A percentile compares a stretch with the other conserved stretches of the same genome.
Evolutionary conservation across 495 filamentous ascomycete genomes (phyloP).

Genomic region (Xylaria acuta): DNA sequence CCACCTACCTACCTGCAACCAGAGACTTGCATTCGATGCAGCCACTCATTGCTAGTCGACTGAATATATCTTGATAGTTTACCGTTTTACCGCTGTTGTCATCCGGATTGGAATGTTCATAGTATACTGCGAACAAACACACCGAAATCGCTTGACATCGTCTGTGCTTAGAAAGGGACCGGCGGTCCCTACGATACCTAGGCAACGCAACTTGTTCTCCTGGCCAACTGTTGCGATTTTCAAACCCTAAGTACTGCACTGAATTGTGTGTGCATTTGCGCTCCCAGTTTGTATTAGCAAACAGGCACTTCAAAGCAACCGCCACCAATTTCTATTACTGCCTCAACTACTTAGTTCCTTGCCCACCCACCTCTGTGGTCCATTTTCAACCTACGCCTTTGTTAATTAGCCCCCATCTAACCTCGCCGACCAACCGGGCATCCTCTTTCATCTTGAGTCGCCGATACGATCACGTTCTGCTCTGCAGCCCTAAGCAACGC

Average conservation of each 20-base stretch:
- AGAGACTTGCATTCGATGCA: not conserved
- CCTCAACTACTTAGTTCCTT: not conserved
- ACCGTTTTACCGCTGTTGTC: not conserved
- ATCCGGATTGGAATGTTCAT: not conserved
- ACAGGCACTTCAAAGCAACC: not conserved
- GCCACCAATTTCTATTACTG: not conserved
- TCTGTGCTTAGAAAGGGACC: not conserved
- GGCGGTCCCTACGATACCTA: not conserved
- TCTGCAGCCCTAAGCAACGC: not conserved
- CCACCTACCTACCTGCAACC: not conserved
- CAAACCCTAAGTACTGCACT: not conserved
- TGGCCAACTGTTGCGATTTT: not conserved
- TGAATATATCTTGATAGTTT: not conserved
- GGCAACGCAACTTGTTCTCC: not conserved
- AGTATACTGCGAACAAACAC: not conserved
- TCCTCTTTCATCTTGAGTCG: not conserved
- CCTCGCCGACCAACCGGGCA: not conserved
- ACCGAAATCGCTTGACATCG: not conserved
- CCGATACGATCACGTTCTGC: not conserved
- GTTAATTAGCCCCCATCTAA: not conserved
- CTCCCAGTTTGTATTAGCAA: not conserved
- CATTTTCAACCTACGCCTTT: not conserved
- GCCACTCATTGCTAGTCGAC: not conserved
- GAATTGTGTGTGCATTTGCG: conserved; percentile 10
- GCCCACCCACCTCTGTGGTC: not conserved